phyloP scores from a whole-genome alignment of 345 rosid genomes.

The Brassica carinata region DNA sequence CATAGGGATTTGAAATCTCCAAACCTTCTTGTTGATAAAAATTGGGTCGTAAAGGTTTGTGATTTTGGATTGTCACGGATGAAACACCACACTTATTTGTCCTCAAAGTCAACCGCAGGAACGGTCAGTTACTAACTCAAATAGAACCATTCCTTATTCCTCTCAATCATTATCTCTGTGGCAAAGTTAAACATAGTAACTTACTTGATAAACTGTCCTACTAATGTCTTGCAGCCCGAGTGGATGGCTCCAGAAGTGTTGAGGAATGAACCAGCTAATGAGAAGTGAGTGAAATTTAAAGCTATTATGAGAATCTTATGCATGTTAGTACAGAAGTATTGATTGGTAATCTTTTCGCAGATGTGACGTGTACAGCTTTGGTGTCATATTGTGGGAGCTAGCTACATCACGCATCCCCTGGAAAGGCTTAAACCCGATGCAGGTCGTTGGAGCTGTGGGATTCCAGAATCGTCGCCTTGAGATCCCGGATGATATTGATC shows the following conservation, averaged over 20 bases:
- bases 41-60: constrained; percentile 98
- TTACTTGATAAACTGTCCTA: neutral
- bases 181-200: constrained; percentile 4
- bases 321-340: constrained; percentile 11
- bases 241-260: constrained; percentile 99
- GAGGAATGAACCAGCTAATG: constrained; percentile 94
- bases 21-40: constrained; percentile 93
- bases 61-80: constrained; percentile 96
- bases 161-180: neutral
- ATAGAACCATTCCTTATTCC: neutral
- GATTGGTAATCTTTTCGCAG: constrained; percentile 55
- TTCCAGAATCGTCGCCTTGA: constrained; percentile 90
- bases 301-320: neutral
- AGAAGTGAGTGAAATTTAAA: constrained; percentile 67
- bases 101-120: constrained; percentile 97
- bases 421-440: constrained; percentile 97
- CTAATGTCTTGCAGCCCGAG: constrained; percentile 73
- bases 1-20: constrained; percentile 98
- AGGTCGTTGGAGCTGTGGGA: constrained; percentile 99
- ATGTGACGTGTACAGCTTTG: constrained; percentile 97
- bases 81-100: constrained; percentile 87
- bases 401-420: constrained; percentile 76
- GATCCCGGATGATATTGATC: constrained; percentile 73
- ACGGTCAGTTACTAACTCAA: constrained; percentile 53
- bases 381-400: constrained; percentile 96